Evolutionary conservation across 179 eudicot species (phyloP).

Genomic region (Gypsophila paniculata): DNA sequence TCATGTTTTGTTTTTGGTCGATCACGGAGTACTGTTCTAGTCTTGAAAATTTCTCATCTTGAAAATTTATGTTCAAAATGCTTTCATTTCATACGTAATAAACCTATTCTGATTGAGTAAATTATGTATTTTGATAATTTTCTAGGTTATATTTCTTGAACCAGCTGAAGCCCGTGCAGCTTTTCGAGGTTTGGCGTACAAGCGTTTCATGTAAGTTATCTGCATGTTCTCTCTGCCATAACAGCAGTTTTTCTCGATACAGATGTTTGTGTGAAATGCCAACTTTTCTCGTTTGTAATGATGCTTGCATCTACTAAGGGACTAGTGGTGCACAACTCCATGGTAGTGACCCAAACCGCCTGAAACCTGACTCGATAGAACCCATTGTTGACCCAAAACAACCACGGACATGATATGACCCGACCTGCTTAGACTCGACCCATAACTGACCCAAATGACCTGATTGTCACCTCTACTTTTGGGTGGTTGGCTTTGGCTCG

Average conservation of each 20-base stretch:
- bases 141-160: conserved; percentile 79
- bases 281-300: background rate
- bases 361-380: too few relatives aligned
- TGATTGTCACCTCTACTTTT: too few relatives aligned
- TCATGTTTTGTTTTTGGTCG: background rate
- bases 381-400: too few relatives aligned
- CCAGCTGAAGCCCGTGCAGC: conserved; percentile 90
- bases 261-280: background rate
- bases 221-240: background rate
- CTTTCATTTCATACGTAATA: background rate
- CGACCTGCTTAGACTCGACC: too few relatives aligned
- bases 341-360: too few relatives aligned
- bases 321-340: background rate
- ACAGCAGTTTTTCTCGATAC: background rate
- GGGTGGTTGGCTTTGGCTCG: too few relatives aligned
- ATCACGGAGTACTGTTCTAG: background rate
- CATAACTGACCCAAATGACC: too few relatives aligned
- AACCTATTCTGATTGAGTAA: background rate
- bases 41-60: background rate
- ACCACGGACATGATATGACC: too few relatives aligned
- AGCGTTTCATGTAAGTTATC: conserved; percentile 74
- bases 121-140: conserved; percentile 1
- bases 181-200: conserved; percentile 65
- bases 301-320: background rate
- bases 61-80: background rate